phyloP scores from a whole-genome alignment of 2,329 filamentous ascomycete species.

The Alternaria ventricosa region DNA sequence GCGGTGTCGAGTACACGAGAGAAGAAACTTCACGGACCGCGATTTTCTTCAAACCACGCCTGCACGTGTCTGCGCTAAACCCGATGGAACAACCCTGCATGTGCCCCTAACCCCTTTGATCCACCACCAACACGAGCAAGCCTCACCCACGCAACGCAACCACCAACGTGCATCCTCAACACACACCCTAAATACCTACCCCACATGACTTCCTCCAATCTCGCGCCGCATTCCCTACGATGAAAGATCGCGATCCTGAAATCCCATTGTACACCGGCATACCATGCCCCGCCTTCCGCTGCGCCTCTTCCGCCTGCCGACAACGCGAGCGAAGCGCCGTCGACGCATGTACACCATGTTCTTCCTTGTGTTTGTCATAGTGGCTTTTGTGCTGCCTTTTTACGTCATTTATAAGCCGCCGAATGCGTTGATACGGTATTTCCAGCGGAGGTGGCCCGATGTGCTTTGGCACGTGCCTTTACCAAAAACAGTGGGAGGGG shows the following conservation, averaged over 20 bases:
- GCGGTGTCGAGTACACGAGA: too few relatives aligned
- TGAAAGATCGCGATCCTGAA: neutral
- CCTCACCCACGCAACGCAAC: neutral
- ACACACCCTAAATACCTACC: neutral
- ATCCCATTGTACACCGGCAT: neutral
- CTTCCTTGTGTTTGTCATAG: constrained; percentile 31
- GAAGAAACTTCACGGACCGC: neutral
- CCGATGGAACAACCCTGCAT: constrained; percentile 5
- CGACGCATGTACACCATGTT: constrained; percentile 48
- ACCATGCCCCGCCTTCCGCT: constrained; percentile 37
- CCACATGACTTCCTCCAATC: neutral
- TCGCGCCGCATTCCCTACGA: neutral
- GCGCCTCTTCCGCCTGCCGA: constrained; percentile 46
- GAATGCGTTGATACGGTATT: constrained; percentile 70
- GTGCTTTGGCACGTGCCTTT: constrained; percentile 75
- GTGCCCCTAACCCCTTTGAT: constrained; percentile 13
- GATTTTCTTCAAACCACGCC: constrained; percentile 12
- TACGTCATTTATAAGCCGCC: constrained; percentile 86
- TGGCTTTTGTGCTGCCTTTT: constrained; percentile 44
- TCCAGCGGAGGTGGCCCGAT: constrained; percentile 75
- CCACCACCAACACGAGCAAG: neutral
- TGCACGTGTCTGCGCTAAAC: constrained; percentile 21
- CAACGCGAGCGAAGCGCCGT: constrained; percentile 47
- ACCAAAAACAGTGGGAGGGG: constrained; percentile 26
- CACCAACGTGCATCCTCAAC: neutral